Evolutionary conservation across 176 grass and related monocot genomes (phyloP).

Genomic region (Urochloa ruziziensis): DNA sequence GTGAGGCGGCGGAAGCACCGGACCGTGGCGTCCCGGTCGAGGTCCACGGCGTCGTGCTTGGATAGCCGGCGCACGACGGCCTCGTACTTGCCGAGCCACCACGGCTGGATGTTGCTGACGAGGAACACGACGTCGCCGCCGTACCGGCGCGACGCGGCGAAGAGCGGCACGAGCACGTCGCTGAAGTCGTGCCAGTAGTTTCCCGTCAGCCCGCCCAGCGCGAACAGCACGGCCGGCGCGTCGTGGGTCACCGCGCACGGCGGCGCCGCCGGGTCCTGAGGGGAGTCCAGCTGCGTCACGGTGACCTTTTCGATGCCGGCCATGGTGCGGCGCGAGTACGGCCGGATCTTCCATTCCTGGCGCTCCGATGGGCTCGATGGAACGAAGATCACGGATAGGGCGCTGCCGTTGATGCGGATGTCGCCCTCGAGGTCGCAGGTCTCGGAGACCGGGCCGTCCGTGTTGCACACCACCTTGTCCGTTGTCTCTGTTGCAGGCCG

Average conservation of each 20-base stretch:
- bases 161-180: conserved; percentile 75
- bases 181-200: conserved; percentile 83
- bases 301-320: conserved; percentile 33
- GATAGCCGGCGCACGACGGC: conserved; percentile 47
- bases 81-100: conserved; percentile 84
- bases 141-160: conserved; percentile 54
- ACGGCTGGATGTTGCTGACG: conserved; percentile 46
- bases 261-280: neutral
- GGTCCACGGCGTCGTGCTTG: conserved; percentile 51
- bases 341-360: conserved; percentile 52
- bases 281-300: conserved; percentile 36
- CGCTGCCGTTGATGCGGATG: conserved; percentile 58
- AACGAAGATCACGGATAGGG: conserved; percentile 43
- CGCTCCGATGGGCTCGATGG: neutral
- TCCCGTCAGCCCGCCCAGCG: conserved; percentile 55
- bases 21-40: conserved; percentile 41
- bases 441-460: conserved; percentile 47
- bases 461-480: conserved; percentile 45
- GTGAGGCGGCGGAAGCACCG: conserved; percentile 56
- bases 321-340: conserved; percentile 63
- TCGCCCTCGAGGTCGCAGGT: conserved; percentile 75
- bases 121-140: conserved; percentile 58
- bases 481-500: conserved; percentile 13
- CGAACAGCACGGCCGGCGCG: conserved; percentile 55
- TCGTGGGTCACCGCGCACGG: conserved; percentile 49